Evolutionary conservation across 768 basidiomycete species (phyloP).

Genomic region (Leucocoprinus leucothites): DNA sequence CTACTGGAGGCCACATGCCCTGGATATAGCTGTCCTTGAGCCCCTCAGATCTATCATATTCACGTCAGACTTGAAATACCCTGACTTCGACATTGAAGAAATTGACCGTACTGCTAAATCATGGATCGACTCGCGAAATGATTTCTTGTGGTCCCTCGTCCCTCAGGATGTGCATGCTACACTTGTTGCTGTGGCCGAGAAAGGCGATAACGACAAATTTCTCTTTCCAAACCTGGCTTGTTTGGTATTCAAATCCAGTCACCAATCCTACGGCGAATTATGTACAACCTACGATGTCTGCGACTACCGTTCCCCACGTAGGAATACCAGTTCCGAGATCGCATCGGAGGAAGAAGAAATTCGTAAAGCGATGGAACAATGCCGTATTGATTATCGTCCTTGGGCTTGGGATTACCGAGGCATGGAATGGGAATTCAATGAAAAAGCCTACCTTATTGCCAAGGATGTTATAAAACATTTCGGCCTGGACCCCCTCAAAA

Average conservation of each 20-base stretch:
- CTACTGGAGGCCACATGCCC: background rate
- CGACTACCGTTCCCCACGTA: background rate
- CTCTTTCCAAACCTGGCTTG: background rate
- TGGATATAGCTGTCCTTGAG: background rate
- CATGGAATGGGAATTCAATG: background rate
- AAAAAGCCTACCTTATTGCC: background rate
- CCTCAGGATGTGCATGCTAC: background rate
- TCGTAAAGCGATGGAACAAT: background rate
- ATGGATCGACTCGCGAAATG: background rate
- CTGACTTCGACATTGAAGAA: background rate
- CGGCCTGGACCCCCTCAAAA: background rate
- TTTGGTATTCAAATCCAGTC: too few species aligned
- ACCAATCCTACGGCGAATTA: too few species aligned
- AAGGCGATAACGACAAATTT: background rate
- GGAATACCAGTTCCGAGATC: background rate
- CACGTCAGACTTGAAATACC: background rate
- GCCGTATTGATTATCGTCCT: background rate
- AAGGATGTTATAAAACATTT: background rate
- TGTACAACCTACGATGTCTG: background rate
- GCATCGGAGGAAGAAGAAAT: background rate
- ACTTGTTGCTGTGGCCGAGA: too few species aligned
- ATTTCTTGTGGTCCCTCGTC: background rate
- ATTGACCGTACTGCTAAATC: background rate
- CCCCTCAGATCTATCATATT: constrained; percentile 4
- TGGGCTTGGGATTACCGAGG: background rate